Conservation (phyloP, 257 asterid species). For the Nicotiana sylvestris region DNA sequence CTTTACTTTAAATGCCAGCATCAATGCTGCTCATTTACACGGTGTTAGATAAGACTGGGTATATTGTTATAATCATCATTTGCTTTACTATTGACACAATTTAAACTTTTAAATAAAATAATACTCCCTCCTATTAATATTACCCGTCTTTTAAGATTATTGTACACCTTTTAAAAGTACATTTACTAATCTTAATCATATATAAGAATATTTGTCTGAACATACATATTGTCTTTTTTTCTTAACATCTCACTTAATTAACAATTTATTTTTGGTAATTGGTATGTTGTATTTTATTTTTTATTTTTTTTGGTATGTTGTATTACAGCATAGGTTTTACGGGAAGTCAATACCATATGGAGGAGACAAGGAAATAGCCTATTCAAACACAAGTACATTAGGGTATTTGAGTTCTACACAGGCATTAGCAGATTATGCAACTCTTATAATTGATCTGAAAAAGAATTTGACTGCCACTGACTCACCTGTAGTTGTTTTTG, state of each 20-base stretch:
- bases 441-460: conserved; percentile 64
- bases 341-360: conserved; percentile 85
- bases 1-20: too few species aligned
- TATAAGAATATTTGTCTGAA: too few species aligned
- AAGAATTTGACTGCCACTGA: conserved; percentile 55
- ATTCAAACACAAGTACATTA: conserved; percentile 67
- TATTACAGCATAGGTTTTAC: conserved; percentile 78
- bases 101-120: too few species aligned
- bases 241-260: background rate
- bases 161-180: too few species aligned
- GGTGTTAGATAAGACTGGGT: too few species aligned
- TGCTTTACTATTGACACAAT: too few species aligned
- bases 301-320: background rate
- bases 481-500: conserved; percentile 80
- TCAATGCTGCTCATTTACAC: too few species aligned
- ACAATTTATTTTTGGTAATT: background rate
- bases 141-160: too few species aligned
- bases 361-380: conserved; percentile 47
- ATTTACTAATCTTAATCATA: too few species aligned
- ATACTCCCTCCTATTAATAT: too few species aligned
- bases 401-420: conserved; percentile 83
- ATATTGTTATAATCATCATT: too few species aligned
- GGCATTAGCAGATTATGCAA: conserved; percentile 88
- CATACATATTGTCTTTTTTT: too few species aligned
- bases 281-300: background rate